Percentiles rank a stretch among this genome's conserved stretches.
These are phyloP conservation scores for Inga oerstediana DNA, from an alignment of 306 rosid species.

Conservation along the genomic window DNA sequence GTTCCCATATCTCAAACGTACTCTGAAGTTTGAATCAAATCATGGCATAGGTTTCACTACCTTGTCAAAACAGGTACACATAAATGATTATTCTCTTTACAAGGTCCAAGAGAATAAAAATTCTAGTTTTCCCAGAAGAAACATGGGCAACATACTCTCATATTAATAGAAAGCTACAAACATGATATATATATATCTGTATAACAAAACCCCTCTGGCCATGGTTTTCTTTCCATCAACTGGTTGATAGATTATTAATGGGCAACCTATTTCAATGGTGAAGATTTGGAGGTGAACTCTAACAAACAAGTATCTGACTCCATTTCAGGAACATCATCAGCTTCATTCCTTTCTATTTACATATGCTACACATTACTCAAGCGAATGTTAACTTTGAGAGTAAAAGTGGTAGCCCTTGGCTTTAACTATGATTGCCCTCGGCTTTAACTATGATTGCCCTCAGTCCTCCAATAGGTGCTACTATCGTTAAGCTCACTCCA, in stretches of 20 bases:
- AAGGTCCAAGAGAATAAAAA: background rate
- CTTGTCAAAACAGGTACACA: background rate
- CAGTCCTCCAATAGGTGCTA: constrained; percentile 81
- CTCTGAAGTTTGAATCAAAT: background rate
- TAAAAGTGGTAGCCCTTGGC: constrained; percentile 56
- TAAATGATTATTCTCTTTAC: background rate
- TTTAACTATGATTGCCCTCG: too few relatives aligned
- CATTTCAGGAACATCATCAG: background rate
- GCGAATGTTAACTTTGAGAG: constrained; percentile 40
- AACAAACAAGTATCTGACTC: background rate
- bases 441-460: constrained; percentile 63
- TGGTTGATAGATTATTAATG: background rate
- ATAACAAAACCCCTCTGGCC: background rate
- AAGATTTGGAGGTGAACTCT: background rate
- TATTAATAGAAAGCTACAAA: background rate
- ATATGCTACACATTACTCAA: background rate
- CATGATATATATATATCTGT: background rate
- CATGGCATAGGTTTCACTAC: background rate
- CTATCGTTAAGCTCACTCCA: constrained; percentile 63
- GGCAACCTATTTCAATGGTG: background rate
- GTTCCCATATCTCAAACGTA: too few relatives aligned
- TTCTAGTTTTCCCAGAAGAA: background rate
- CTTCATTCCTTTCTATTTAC: constrained; percentile 6
- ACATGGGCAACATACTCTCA: background rate
- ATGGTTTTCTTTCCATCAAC: background rate